Evolutionary conservation across 495 filamentous ascomycete genomes (phyloP).

Genomic region (Daldinia decipiens): DNA sequence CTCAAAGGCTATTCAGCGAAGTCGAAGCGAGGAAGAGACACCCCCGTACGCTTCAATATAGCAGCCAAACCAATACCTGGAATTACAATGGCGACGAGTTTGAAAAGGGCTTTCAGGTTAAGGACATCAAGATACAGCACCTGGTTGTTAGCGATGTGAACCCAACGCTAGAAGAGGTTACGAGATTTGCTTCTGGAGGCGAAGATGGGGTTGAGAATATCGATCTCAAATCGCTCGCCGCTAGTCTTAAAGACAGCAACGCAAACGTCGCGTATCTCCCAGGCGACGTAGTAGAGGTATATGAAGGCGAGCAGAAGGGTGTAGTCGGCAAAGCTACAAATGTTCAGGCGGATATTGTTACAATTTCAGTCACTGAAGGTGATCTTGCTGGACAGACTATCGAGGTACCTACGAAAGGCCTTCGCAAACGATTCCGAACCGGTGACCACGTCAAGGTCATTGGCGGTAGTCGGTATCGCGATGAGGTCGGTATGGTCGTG

Average conservation of each 20-base stretch:
- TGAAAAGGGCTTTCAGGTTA: slow-evolving; percentile 90
- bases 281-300: slow-evolving; percentile 94
- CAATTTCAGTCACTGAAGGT: slow-evolving; percentile 85
- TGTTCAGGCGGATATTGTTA: slow-evolving; percentile 92
- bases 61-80: slow-evolving; percentile 74
- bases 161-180: slow-evolving; percentile 93
- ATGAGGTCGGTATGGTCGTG: slow-evolving; percentile 97
- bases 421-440: slow-evolving; percentile 90
- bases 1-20: slow-evolving; percentile 92
- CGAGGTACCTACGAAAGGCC: slow-evolving; percentile 89
- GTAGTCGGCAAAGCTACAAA: slow-evolving; percentile 84
- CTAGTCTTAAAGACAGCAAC: slow-evolving; percentile 81
- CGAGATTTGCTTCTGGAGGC: slow-evolving; percentile 84
- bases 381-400: slow-evolving; percentile 83
- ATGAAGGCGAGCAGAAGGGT: slow-evolving; percentile 94
- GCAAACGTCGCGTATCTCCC: slow-evolving; percentile 84
- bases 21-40: slow-evolving; percentile 91
- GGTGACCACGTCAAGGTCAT: slow-evolving; percentile 99
- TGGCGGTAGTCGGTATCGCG: slow-evolving; percentile 89
- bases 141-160: slow-evolving; percentile 88
- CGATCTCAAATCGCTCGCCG: slow-evolving; percentile 87
- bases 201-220: slow-evolving; percentile 94
- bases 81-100: slow-evolving; percentile 87
- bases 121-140: slow-evolving; percentile 89
- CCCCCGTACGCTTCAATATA: slow-evolving; percentile 73